Evolutionary conservation across 2,329 filamentous ascomycete species (phyloP).

Genomic region (Stylonectria norvegica): DNA sequence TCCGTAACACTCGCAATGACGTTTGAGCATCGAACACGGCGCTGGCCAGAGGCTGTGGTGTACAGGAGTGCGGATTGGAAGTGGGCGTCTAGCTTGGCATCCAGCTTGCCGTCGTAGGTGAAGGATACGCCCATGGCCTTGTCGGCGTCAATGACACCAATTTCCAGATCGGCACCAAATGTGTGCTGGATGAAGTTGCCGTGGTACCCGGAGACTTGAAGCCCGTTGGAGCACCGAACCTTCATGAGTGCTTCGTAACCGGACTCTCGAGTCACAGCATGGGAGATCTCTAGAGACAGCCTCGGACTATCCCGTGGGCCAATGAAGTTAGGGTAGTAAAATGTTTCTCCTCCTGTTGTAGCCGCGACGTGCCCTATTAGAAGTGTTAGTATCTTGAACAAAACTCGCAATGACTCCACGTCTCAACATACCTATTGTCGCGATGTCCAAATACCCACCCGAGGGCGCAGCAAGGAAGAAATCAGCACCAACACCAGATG

Average conservation of each 20-base stretch:
- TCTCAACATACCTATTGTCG: constrained; percentile 68
- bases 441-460: constrained; percentile 88
- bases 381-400: constrained; percentile 11
- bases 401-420: neutral
- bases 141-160: constrained; percentile 88
- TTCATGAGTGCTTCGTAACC: constrained; percentile 98
- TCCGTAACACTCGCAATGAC: constrained; percentile 90
- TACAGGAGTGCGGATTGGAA: constrained; percentile 96
- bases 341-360: constrained; percentile 89
- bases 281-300: constrained; percentile 78
- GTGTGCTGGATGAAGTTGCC: constrained; percentile 96
- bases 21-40: constrained; percentile 89
- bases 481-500: constrained; percentile 81
- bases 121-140: constrained; percentile 91
- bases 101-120: constrained; percentile 95
- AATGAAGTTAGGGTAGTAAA: constrained; percentile 96
- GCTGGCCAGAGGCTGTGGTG: constrained; percentile 84
- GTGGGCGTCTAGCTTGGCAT: constrained; percentile 91
- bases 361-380: constrained; percentile 71
- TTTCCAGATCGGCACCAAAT: constrained; percentile 90
- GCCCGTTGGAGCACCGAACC: constrained; percentile 92
- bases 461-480: constrained; percentile 92
- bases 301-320: constrained; percentile 80
- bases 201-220: constrained; percentile 91
- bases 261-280: constrained; percentile 83